Evolutionary conservation across 2,329 filamentous ascomycete species (phyloP), one percentile per base, ranked within the genome.

Genomic region (Arthrinium phaeospermum): DNA sequence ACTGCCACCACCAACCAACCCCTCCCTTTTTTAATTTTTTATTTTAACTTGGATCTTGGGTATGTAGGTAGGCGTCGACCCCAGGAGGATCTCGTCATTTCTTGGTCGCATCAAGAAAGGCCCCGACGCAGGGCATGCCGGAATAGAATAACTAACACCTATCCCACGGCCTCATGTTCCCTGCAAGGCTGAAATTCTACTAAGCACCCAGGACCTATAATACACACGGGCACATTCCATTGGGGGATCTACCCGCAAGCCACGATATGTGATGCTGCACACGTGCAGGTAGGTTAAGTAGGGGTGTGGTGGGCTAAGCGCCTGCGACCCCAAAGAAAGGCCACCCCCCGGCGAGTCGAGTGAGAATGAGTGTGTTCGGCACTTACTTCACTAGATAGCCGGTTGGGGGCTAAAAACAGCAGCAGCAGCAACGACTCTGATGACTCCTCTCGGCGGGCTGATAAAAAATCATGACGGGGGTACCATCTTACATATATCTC

Each of bases 351-450:
- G 57, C 57, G 57, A 64, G 57, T 64, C 57, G 34, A 64, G 57
- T 34, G 27, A 30, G 10, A 41, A 7, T 41, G 37, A 10, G 37
- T n/a, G 22, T 19, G 22, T n/a, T 41, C 57, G 57, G 57, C 57
- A 64, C 57, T 64, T 64, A 30, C 27, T 30, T 30, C 27, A 30
- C 34, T 64, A 13, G 22, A 30, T 64, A 64, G 57, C 57, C 57
- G 34, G 57, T 64, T 64, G 57, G 57, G 57, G 57, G 57, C 57
- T 64, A 41, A 64, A 64, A 64, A n/a, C 57, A 64, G 57, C 57
- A 41, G 57, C 57, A 41, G 37, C 37, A 41, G 27, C 27, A 64
- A 37, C 57, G 53, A 27, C 53, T 61, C 30, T 61, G 53, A 61
- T 61, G 53, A 61, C 53, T 37, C 53, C 27, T 37, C 30, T 16